These are phyloP conservation scores for Alternaria sp. DNA, from an alignment of 2,329 filamentous ascomycete species.

Conservation along the genomic window DNA sequence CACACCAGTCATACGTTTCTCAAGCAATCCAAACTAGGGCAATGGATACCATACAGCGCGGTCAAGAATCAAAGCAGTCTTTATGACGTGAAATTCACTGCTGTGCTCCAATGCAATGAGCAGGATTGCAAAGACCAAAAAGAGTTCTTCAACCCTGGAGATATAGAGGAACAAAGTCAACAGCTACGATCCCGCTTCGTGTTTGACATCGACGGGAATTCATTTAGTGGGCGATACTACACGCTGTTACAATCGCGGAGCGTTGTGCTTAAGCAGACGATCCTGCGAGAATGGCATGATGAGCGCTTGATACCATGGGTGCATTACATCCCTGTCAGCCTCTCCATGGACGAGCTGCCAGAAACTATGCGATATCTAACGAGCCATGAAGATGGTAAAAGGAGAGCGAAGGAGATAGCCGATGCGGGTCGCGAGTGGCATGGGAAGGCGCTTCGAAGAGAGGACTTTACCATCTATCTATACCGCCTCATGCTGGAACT, in stretches of 20 bases:
- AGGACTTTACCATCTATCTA: constrained; percentile 30
- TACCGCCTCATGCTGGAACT: constrained; percentile 33
- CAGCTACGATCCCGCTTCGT: constrained; percentile 19
- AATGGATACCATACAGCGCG: constrained; percentile 7
- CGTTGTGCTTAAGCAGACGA: constrained; percentile 43
- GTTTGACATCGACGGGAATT: constrained; percentile 34
- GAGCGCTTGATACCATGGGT: constrained; percentile 47
- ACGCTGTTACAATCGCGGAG: constrained; percentile 19
- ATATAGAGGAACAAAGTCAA: constrained; percentile 44
- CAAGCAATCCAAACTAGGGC: background rate
- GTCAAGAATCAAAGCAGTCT: constrained; percentile 39
- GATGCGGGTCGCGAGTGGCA: constrained; percentile 28
- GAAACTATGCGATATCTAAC: constrained; percentile 20
- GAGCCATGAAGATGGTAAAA: constrained; percentile 18
- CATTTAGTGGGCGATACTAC: constrained; percentile 31
- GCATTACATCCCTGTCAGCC: constrained; percentile 46
- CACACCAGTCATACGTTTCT: constrained; percentile 19
- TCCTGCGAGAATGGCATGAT: constrained; percentile 52
- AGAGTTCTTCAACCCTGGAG: constrained; percentile 17
- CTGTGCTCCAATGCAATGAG: no score
- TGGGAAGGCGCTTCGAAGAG: constrained; percentile 6
- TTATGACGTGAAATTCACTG: no score
- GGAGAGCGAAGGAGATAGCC: constrained; percentile 31
- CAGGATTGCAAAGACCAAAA: no score
- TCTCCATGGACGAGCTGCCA: constrained; percentile 28